phyloP scores from a whole-genome alignment of 331 rosid species.

The Quercus tomentella region DNA sequence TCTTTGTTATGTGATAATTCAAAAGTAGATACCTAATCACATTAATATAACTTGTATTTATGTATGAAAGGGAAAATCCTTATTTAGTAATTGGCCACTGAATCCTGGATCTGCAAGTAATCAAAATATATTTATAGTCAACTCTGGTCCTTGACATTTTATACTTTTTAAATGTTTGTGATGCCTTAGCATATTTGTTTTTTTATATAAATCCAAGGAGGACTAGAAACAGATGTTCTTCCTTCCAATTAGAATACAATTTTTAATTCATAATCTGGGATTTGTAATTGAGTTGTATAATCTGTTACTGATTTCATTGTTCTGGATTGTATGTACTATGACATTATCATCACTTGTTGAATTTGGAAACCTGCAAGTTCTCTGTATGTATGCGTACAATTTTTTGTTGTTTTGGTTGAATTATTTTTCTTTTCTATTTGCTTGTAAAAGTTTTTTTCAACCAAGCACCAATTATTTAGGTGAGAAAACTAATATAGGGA shows the following conservation, averaged over 20 bases:
- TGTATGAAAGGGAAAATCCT: not conserved
- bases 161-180: not conserved
- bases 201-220: not conserved
- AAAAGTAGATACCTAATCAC: constrained; percentile 26
- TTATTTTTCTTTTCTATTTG: no score
- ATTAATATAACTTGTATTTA: constrained; percentile 1
- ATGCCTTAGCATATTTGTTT: not conserved
- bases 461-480: no score
- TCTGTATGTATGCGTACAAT: no score
- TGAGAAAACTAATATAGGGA: no score
- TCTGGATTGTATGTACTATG: not conserved
- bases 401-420: no score
- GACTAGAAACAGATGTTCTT: no score
- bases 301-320: not conserved
- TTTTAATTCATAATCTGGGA: not conserved
- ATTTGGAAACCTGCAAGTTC: no score
- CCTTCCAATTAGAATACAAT: no score
- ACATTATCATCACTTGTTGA: no score
- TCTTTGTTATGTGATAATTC: not conserved
- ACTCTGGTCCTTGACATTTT: not conserved
- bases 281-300: not conserved
- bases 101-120: constrained; percentile 9
- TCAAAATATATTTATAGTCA: not conserved
- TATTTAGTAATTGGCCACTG: not conserved
- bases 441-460: no score